Base-by-base conservation (phyloP, 371 early-diverging fungal genomes). In the Mortierella sp. region DNA sequence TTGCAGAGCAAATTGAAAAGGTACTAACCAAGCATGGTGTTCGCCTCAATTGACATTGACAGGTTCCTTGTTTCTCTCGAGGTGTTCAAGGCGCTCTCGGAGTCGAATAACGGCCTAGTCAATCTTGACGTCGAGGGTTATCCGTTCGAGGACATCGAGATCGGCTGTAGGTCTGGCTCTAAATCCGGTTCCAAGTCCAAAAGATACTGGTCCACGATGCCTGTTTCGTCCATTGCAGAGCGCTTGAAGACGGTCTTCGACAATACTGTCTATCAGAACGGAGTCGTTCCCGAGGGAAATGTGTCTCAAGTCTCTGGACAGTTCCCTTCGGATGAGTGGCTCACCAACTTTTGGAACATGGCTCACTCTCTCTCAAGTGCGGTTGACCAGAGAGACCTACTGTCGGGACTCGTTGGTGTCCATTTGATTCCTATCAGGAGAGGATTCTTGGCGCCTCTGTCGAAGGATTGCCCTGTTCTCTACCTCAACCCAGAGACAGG, bases 271-370 rank as follows among this genome's bases (percentile, higher is more conserved):
- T 66, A 44, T 19, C 31, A 47, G 31, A 11, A 61, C 7, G 61
- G 22, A 16, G 61, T 22, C 10, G 22, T 34, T 39, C 61, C 34
- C 22, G 10, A 0, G 9, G 37, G 22, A 8, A 19, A 39, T 8
- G 34, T 61, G 9, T 22, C 37, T 22, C 66, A 45, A 45, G 16
- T 8, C 34, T 5, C 26, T 31, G 22, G 29, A 1, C 47, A 64
- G 19, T 71, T 58, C 6, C 71, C 63, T n/a, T 11, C 48, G 9
- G 39, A 58, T 37, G 40, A 44, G 11, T 70, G 70, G 70, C 19
- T 70, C 14, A 22, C 19, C 1, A 43, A 63, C n/a, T 44, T 71
- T 34, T 69, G 69, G 69, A 14, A 16, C 4, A n/a, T 68, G 68
- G 52, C 24, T 22, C 39, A 41, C 10, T 39, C 39, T 39, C 24